Evolutionary conservation across 257 asterid species (phyloP), one percentile per base, ranked within the genome.

Genomic region (Striga asiatica): DNA sequence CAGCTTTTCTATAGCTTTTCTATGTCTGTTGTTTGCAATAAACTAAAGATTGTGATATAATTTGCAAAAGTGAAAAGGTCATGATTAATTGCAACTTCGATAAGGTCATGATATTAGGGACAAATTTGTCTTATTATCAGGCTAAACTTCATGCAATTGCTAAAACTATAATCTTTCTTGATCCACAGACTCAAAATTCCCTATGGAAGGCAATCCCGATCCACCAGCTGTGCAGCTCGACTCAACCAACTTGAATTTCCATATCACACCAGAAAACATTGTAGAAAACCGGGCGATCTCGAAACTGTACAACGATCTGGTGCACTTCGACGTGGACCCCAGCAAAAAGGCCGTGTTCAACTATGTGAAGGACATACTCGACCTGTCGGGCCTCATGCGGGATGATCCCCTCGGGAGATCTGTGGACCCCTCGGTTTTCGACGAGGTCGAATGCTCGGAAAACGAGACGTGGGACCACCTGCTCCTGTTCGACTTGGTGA

Each of bases 401-500:
- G 53, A 76, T 21, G 80, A 69, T 65, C 45, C 58, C 2, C 68
- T 81, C 1, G 89, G 85, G 3, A 61, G 66, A 38, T 81, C 93
- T 6, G 49, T 89, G 13, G 61, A 80, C 61, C 92, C 92, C 0
- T 39, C 61, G 13, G 47, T 83, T 64, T 81, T 78, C 8, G 83
- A 76, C 5, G 91, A 79, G 69, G 75, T 81, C 0, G 81, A 74
- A 68, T 84, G 71, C 67, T 72, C 0, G 78, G 62, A 38, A 47
- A 68, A 8, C 73, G 68, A 41, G 81, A 61, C 5, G 68, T 6
- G 71, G 65, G 13, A 78, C 50, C 83, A 80, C 18, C 60, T 76
- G 10, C 82, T 86, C 16, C 28, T 89, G 73, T 86, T 86, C 38
- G 91, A 81, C 65, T 19, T 81, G 35, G 69, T 81, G 54, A 89